Percentiles rank a stretch among this genome's conserved stretches.
phyloP scores from a whole-genome alignment of 352 stramenopile genomes.

The Globisporangium takayamanum region DNA sequence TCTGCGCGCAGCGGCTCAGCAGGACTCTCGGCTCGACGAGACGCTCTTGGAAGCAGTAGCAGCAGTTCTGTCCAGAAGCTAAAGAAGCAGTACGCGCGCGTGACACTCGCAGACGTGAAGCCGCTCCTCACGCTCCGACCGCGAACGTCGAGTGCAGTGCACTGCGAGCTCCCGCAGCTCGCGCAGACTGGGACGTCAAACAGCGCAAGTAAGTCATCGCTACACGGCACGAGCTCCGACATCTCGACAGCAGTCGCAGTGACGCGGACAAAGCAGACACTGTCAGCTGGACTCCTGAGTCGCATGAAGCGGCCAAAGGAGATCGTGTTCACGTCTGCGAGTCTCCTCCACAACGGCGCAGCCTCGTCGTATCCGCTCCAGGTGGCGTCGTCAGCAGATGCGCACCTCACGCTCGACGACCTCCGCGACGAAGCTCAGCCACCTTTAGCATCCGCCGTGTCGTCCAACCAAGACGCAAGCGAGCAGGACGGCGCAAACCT shows the following conservation, averaged over 20 bases:
- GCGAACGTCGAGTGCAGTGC: conserved; percentile 21
- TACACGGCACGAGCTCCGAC: background rate
- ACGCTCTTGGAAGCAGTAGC: background rate
- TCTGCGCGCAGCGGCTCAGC: conserved; percentile 5
- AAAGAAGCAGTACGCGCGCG: conserved; percentile 36
- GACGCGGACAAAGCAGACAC: background rate
- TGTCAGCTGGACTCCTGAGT: background rate
- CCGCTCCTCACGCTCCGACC: conserved; percentile 20
- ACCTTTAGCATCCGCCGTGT: background rate
- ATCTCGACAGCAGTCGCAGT: background rate
- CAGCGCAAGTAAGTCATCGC: too few species aligned
- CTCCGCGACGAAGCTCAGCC: conserved; percentile 10
- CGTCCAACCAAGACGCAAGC: conserved; percentile 7
- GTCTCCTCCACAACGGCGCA: background rate
- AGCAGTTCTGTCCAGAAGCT: background rate
- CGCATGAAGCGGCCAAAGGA: conserved; percentile 15
- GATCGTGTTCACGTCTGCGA: conserved; percentile 19
- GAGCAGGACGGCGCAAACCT: conserved; percentile 8
- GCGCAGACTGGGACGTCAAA: background rate
- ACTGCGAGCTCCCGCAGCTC: conserved; percentile 29
- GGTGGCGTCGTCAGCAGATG: conserved; percentile 3
- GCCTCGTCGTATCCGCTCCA: conserved; percentile 8
- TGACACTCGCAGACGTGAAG: conserved; percentile 45
- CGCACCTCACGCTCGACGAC: conserved; percentile 19
- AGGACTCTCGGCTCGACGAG: background rate